These are phyloP conservation scores for Ananas comosus DNA, from an alignment of 176 grass and related monocot genomes.

Conservation along the genomic window DNA sequence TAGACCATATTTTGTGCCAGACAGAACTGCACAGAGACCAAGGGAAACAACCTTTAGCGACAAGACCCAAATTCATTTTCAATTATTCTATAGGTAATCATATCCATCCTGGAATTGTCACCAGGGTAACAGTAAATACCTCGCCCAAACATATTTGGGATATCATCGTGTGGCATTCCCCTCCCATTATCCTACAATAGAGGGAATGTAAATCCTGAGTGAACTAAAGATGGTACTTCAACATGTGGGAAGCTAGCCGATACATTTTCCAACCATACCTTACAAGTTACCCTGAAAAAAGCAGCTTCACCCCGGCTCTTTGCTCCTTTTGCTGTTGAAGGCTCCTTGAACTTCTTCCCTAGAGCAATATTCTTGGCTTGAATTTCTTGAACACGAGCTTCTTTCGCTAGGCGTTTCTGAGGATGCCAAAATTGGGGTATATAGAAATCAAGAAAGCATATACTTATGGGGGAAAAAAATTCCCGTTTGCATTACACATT, in stretches of 20 bases:
- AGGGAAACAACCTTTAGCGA: not conserved
- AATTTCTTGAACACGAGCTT: constrained; percentile 82
- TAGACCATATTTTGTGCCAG: constrained; percentile 97
- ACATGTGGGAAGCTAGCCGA: not conserved
- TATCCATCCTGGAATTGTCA: not conserved
- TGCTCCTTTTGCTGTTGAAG: constrained; percentile 35
- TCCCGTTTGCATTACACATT: not conserved
- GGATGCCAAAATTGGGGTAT: not conserved
- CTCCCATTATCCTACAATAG: constrained; percentile 68
- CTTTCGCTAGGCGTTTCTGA: constrained; percentile 87
- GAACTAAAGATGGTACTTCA: constrained; percentile 13
- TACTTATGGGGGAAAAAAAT: not conserved
- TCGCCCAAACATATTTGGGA: constrained; percentile 97
- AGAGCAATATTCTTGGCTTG: constrained; percentile 73
- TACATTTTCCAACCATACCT: constrained; percentile 42
- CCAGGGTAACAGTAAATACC: constrained; percentile 30
- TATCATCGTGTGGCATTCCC: constrained; percentile 99
- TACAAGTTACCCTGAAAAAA: constrained; percentile 91
- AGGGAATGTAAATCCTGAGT: constrained; percentile 1
- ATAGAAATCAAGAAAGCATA: not conserved
- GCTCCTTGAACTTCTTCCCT: constrained; percentile 83
- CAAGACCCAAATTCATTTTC: not conserved
- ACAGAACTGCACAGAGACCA: constrained; percentile 61
- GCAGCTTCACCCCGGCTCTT: constrained; percentile 80
- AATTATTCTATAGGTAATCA: not conserved